Evolutionary conservation across 768 basidiomycete species (phyloP), one percentile per base, ranked within the genome.

Genomic region (Hydnomerulius pinastri): DNA sequence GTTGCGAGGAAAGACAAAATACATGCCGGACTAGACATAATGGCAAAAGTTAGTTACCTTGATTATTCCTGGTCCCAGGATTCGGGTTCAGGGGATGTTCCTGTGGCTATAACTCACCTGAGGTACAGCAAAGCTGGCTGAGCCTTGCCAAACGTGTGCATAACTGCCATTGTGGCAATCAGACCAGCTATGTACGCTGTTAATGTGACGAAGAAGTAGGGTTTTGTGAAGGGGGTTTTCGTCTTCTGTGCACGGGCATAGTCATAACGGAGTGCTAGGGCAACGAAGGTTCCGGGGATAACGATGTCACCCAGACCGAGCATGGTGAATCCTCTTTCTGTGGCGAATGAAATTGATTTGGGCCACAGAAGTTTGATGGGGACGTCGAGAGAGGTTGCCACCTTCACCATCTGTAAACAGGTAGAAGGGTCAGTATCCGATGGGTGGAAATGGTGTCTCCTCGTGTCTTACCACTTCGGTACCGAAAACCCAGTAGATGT

Each of bases 51-150:
- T 40, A 60, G 25, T 21, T 17, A 4, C 15, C 11, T 9, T 25
- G 17, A 51, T 35, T 12, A 9, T 12, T 29, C 3, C 4, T 33
- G 20, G 11, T 8, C 6, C 12, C 33, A 9, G 9, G 18, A 27
- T 24, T 15, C 36, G 38, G 17, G 29, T 20, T 17, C 17, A 13
- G 11, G 20, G 13, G 7, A 7, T 24, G 30, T n/a, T 35, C n/a
- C 50, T 20, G 43, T 43, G 25, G 32, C n/a, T 24, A 25, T n/a
- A 33, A 13, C 80, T 62, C 59, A 88, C 89, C 87, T 89, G 54
- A 99, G 78, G 70, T 98, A 99, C 38, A 99, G 73, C 47, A 99
- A 71, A 2, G 96, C 96, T 1, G 96, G 96, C 60, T 99, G 96
- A 3, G 90, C 92, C 6, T 76, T 77, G 27, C 76, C 73, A 58